phyloP scores from a whole-genome alignment of 495 filamentous ascomycete species.

The Massariosphaeria phaeospora region DNA sequence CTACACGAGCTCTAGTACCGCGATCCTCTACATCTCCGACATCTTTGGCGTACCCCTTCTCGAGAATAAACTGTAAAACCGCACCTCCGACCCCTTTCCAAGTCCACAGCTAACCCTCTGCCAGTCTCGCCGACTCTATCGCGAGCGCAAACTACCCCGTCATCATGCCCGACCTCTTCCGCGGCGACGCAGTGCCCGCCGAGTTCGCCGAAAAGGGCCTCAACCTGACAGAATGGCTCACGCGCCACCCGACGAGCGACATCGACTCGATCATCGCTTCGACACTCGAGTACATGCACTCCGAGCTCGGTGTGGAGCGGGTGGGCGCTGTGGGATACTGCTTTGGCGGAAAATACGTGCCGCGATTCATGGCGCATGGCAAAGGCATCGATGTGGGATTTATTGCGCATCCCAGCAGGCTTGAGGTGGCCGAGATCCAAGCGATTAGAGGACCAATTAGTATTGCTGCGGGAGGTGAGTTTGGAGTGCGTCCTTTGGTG shows the following conservation, averaged over 20 bases:
- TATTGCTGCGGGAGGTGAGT: constrained; percentile 23
- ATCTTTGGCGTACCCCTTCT: constrained; percentile 15
- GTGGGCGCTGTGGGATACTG: constrained; percentile 18
- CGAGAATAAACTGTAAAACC: constrained; percentile 21
- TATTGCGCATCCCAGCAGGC: constrained; percentile 19
- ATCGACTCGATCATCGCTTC: constrained; percentile 14
- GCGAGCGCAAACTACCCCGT: constrained; percentile 10
- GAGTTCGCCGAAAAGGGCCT: not conserved
- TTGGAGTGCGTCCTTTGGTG: not conserved
- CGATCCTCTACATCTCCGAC: constrained; percentile 20
- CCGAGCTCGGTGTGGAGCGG: constrained; percentile 4
- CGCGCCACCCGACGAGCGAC: constrained; percentile 2
- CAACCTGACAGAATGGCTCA: constrained; percentile 9
- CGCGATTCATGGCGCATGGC: constrained; percentile 11
- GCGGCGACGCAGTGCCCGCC: constrained; percentile 11
- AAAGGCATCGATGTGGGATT: constrained; percentile 21
- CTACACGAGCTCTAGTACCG: not conserved
- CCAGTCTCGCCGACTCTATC: constrained; percentile 19
- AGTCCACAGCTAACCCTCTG: not conserved
- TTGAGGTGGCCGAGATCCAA: constrained; percentile 11
- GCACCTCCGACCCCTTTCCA: not conserved
- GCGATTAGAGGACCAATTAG: constrained; percentile 19
- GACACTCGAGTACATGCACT: constrained; percentile 12
- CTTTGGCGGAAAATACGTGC: constrained; percentile 23
- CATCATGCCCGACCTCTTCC: constrained; percentile 24